Evolutionary conservation across 2,329 filamentous ascomycete species (phyloP), one percentile per base, ranked within the genome.

Genomic region (Trichoderma koningiopsis): DNA sequence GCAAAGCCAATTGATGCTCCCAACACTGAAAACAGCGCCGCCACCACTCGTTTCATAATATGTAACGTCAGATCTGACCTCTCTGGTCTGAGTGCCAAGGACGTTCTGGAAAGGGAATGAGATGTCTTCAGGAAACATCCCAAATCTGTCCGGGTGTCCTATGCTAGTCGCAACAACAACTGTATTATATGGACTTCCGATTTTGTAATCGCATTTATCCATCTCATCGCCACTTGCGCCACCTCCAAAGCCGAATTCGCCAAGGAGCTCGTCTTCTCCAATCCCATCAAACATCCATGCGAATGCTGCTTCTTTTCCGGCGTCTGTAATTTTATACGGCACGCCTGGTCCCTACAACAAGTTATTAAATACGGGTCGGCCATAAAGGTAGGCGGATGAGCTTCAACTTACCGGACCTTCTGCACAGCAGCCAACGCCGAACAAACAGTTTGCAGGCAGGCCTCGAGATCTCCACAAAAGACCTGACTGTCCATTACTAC

Each of bases 151-250:
- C 5, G 52, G 24, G 29, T 55, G 52, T 27, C 52, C 24, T 5
- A 14, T 55, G 6, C 52, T 55, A 29, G 52, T 55, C 27, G 52
- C 52, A 29, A 29, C 52, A 27, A 53, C 24, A 16, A 53, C 49
- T 14, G 49, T 53, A 7, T 53, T 53, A 13, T 27, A 13, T 24
- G 49, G 49, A 53, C 49, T 53, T 53, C 56, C 56, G 19, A 40
- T 59, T 22, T 40, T 59, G 24, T 59, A 59, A 19, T 59, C 56
- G 35, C 56, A 59, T 59, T 59, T 59, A 19, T 59, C 56, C 56
- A 59, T 59, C 22, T 59, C 56, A 22, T 59, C 56, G 11, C 56
- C 56, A 40, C 56, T 59, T 27, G 56, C 56, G 22, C 56, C 56
- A 24, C 56, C 56, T 59, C 56, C 56, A 27, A 59, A 59, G 8